Conservation (phyloP, 306 rosid genomes). For the Dalbergia oliveri region DNA sequence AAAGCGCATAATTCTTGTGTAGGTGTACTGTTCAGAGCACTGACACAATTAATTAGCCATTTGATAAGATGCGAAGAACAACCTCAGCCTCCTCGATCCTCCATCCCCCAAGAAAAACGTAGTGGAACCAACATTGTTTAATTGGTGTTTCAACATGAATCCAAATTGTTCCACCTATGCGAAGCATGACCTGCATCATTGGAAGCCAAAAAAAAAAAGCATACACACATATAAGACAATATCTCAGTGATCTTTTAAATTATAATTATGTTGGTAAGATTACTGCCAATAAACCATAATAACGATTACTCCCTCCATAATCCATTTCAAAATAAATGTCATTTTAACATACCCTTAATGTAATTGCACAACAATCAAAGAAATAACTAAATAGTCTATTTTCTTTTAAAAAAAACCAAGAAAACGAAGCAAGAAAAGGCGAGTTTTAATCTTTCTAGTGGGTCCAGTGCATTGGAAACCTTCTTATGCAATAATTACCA, state of each 20-base stretch:
- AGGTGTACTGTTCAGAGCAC: background rate
- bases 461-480: too few relatives aligned
- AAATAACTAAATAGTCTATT: too few relatives aligned
- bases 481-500: too few relatives aligned
- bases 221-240: background rate
- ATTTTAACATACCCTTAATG: too few relatives aligned
- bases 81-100: slow-evolving; percentile 10
- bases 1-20: slow-evolving; percentile 1
- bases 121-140: slow-evolving; percentile 14
- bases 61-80: background rate
- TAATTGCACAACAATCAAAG: too few relatives aligned
- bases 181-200: slow-evolving; percentile 42
- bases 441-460: too few relatives aligned
- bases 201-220: slow-evolving; percentile 13
- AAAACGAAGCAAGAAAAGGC: too few relatives aligned
- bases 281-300: background rate
- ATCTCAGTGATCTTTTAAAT: too few relatives aligned
- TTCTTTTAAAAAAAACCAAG: too few relatives aligned
- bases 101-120: background rate
- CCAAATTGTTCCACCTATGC: slow-evolving; percentile 29
- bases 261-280: background rate
- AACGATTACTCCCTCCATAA: background rate
- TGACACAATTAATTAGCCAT: slow-evolving; percentile 9
- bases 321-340: too few relatives aligned
- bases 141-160: slow-evolving; percentile 29